Base-by-base conservation (phyloP, 768 basidiomycete species). In the Tubosaeta brunneosetosa region DNA sequence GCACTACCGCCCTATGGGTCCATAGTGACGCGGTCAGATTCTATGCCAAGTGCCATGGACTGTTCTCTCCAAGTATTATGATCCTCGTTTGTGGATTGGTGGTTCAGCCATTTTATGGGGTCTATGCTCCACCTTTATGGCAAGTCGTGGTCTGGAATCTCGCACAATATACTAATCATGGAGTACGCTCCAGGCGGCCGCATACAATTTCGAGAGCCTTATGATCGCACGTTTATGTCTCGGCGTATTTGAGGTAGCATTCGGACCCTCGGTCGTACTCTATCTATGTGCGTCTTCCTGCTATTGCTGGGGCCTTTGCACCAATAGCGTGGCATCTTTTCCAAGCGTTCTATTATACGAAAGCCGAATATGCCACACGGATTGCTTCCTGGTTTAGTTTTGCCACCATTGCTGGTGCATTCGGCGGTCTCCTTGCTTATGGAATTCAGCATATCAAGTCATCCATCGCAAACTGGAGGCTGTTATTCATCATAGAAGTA, bases 31-130 rank as follows among this genome's bases (percentile, higher is more conserved):
- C 22, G 14, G 13, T 46, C 60, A 90, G 86, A 85, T 90, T 51
- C 51, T 88, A 11, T 83, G 74, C 54, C 84, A 86, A 70, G 73
- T 89, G 31, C 88, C 88, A 1, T 85, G 82, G 9, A 83, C 82
- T 0, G 63, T 90, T 22, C 59, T 74, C 1, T 84, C 86, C 22
- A 91, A 90, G 64, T 74, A 85, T 36, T 79, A 80, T 56, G 81
- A 73, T 22, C 88, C 88, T n/a, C 77, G 80, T n/a, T 52, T 79
- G 32, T 91, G 84, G 83, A 77, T 90, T 47, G 85, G 84, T n/a
- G 69, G 71, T 34, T 78, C 83, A 38, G 82, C 86, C 11, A 70
- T 86, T 19, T 79, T 86, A 11, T 91, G 88, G 88, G 88, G 88
- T 4, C 45, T 83, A 13, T 82, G 79, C 22, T 88, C 88, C 9